Base-by-base conservation (phyloP, 768 basidiomycete genomes). In the Psilocybe cyanescens region DNA sequence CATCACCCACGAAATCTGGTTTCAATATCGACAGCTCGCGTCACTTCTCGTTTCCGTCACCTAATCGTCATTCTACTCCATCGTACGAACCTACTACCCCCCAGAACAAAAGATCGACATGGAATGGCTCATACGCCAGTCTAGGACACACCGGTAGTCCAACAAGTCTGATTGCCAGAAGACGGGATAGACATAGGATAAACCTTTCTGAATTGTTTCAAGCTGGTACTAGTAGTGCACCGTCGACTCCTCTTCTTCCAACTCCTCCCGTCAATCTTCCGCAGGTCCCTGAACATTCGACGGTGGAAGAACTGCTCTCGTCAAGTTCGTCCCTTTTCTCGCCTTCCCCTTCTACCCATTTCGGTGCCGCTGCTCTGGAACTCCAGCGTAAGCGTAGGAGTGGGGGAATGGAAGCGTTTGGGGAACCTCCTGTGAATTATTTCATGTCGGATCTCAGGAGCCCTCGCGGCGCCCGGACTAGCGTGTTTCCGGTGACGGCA, bases 91-190 rank as follows among this genome's bases (percentile, higher is more conserved):
- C 69, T 9, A 61, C 65, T 41, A 69, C 62, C 4, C 62, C 62
- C 45, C 66, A 77, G 58, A 66, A 76, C 67, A 92, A 92, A 67
- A 83, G 90, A 14, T 81, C 86, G 12, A 91, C 90, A 0, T 94
- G 91, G 91, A 92, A 85, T 58, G 90, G 89, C 29, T 83, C 87
- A 2, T 87, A 88, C 60, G 71, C 79, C 8, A 80, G 80, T 14
- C 79, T 86, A 16, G 81, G 83, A 3, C 74, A 73, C 2, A 75
- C 81, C 3, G 81, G 81, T 12, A 78, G 82, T 61, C 81, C 85
- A 2, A 76, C 80, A 9, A 74, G 75, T 41, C 78, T 78, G 35
- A 67, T 81, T 16, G 63, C 79, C 30, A 81, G 74, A 62, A 77
- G 80, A 47, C 72, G 81, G 58, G 81, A 85, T 59, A 86, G 83